These are phyloP conservation scores for Decorospora gaudefroyi DNA, from an alignment of 2,329 filamentous ascomycete genomes.

Conservation along the genomic window DNA sequence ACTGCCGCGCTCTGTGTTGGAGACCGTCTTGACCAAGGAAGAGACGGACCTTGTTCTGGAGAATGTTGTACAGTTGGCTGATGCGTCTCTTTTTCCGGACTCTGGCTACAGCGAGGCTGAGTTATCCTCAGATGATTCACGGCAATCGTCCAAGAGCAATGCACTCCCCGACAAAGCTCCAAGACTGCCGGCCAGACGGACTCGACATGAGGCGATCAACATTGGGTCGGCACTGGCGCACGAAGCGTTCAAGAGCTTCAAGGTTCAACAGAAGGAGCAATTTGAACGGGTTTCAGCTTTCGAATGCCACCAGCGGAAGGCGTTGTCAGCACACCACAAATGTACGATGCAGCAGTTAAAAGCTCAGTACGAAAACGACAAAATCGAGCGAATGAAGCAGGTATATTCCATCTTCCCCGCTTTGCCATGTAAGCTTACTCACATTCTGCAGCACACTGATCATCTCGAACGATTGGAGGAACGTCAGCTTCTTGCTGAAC, in stretches of 20 bases:
- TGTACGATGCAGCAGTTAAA: conserved; percentile 28
- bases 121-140: conserved; percentile 29
- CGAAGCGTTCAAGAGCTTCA: conserved; percentile 36
- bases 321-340: conserved; percentile 34
- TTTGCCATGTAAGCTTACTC: conserved; percentile 23
- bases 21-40: conserved; percentile 46
- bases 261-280: conserved; percentile 37
- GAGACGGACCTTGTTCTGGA: conserved; percentile 42
- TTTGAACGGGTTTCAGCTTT: conserved; percentile 38
- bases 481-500: conserved; percentile 51
- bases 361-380: conserved; percentile 27
- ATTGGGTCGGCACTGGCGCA: conserved; percentile 31
- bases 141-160: conserved; percentile 10
- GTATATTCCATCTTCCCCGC: conserved; percentile 27
- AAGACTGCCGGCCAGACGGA: conserved; percentile 12
- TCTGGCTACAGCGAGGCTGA: conserved; percentile 38
- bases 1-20: conserved; percentile 48
- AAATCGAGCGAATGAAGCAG: conserved; percentile 32
- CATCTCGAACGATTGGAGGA: conserved; percentile 52
- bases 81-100: conserved; percentile 25
- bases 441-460: conserved; percentile 42
- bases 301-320: conserved; percentile 41
- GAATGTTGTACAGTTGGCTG: conserved; percentile 15
- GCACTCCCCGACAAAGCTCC: conserved; percentile 14
- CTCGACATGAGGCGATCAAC: conserved; percentile 23